Percentiles rank a stretch among this genome's conserved stretches.
Conservation (phyloP, 208 protist genomes). For the Naegleria gruberi region DNA sequence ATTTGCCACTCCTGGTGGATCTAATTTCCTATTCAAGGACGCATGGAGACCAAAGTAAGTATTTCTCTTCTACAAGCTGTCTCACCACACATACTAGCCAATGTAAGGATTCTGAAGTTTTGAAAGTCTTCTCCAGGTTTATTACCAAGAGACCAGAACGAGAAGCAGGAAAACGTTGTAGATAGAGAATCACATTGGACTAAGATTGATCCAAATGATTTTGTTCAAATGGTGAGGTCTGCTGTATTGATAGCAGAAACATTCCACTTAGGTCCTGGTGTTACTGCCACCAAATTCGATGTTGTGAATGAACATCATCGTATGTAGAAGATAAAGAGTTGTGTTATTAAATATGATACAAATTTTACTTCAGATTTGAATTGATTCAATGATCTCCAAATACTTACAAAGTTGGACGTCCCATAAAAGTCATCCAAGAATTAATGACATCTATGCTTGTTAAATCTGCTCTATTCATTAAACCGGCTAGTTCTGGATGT, state of each 20-base stretch:
- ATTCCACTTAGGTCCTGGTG: not conserved
- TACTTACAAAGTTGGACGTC: too few relatives aligned
- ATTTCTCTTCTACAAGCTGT: not conserved
- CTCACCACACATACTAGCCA: not conserved
- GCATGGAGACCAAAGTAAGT: not conserved
- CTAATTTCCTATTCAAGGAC: constrained; percentile 10
- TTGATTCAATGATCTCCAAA: too few relatives aligned
- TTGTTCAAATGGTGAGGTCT: not conserved
- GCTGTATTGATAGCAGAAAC: not conserved
- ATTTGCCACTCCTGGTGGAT: not conserved
- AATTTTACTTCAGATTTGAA: too few relatives aligned
- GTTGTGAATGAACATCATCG: not conserved
- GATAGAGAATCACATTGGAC: not conserved
- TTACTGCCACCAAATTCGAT: not conserved
- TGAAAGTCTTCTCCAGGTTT: not conserved
- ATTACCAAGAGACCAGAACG: not conserved
- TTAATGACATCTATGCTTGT: too few relatives aligned
- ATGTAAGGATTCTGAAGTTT: not conserved
- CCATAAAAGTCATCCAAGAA: too few relatives aligned
- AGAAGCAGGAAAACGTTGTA: not conserved
- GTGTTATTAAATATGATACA: too few relatives aligned
- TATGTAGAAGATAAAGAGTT: too few relatives aligned
- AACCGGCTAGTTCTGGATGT: too few relatives aligned
- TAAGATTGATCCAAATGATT: not conserved
- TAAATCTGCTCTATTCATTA: too few relatives aligned